Percentiles rank a stretch among this genome's conserved stretches.
Evolutionary conservation across 1,284 basidiomycete genomes (phyloP).

Genomic region (Cystobasidium slooffiae): DNA sequence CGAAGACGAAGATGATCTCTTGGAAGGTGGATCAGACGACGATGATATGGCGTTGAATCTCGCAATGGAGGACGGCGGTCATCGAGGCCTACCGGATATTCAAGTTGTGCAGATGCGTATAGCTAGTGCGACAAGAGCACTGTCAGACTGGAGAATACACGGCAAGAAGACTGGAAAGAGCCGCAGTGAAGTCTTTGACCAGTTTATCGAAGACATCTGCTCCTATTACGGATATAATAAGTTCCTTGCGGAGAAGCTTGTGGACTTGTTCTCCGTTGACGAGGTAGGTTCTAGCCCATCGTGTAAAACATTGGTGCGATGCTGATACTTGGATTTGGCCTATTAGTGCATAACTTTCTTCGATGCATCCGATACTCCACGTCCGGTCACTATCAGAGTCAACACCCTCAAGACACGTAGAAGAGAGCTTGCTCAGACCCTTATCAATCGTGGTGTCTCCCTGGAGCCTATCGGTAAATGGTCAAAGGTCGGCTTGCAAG

Average conservation of each 20-base stretch:
- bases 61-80: slow-evolving; percentile 74
- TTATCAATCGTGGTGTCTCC: slow-evolving; percentile 95
- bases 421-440: slow-evolving; percentile 88
- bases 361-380: slow-evolving; percentile 93
- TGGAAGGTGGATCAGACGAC: slow-evolving; percentile 58
- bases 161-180: slow-evolving; percentile 64
- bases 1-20: slow-evolving; percentile 46
- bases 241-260: slow-evolving; percentile 91
- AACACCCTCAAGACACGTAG: slow-evolving; percentile 94
- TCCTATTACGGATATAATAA: slow-evolving; percentile 98
- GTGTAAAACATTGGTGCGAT: slow-evolving; percentile 2
- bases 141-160: slow-evolving; percentile 72
- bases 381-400: slow-evolving; percentile 96
- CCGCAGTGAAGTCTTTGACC: slow-evolving; percentile 85
- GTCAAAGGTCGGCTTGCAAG: slow-evolving; percentile 96
- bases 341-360: slow-evolving; percentile 93
- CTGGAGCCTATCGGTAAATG: slow-evolving; percentile 98
- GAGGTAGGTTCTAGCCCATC: slow-evolving; percentile 66
- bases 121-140: slow-evolving; percentile 80
- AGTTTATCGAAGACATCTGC: slow-evolving; percentile 83
- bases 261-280: slow-evolving; percentile 87
- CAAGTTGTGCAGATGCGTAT: slow-evolving; percentile 85
- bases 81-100: slow-evolving; percentile 66
- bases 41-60: slow-evolving; percentile 76
- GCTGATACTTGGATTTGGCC: neutral